Conservation (phyloP, 2,329 filamentous ascomycete genomes). For the Tetracladium maxilliforme region DNA sequence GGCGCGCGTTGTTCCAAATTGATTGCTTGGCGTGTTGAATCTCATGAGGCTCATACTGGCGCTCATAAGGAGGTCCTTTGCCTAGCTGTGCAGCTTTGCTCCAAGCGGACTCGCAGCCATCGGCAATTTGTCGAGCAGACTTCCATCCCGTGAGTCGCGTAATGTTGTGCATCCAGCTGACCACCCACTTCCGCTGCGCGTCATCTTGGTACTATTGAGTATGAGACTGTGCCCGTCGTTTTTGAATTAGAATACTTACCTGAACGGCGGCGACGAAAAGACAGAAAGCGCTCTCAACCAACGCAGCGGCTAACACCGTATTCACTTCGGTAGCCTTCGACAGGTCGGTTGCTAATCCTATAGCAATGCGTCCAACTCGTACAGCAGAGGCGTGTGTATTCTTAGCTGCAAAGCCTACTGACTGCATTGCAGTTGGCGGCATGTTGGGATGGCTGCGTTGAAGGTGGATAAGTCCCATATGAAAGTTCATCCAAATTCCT, state of each 20-base stretch:
- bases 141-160: conserved; percentile 77
- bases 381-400: no score
- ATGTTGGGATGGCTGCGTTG: conserved; percentile 74
- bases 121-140: conserved; percentile 65
- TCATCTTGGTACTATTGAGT: conserved; percentile 49
- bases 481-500: conserved; percentile 75
- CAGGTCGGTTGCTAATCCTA: conserved; percentile 43
- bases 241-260: conserved; percentile 21
- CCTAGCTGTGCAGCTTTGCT: conserved; percentile 57
- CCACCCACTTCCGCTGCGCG: conserved; percentile 62
- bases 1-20: conserved; percentile 33
- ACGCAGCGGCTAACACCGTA: conserved; percentile 62
- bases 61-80: conserved; percentile 59
- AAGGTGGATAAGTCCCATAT: conserved; percentile 74
- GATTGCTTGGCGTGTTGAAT: conserved; percentile 16
- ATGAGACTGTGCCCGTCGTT: neutral
- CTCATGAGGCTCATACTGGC: conserved; percentile 22
- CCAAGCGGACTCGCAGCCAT: conserved; percentile 78
- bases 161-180: conserved; percentile 61
- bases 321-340: conserved; percentile 41
- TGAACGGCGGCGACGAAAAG: conserved; percentile 78
- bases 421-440: conserved; percentile 81
- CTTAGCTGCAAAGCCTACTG: conserved; percentile 53
- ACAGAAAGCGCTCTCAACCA: conserved; percentile 70
- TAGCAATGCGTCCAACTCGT: conserved; percentile 69